These are phyloP conservation scores for Polysphondylium violaceum DNA, from an alignment of 78 protist genomes.

Conservation along the genomic window DNA sequence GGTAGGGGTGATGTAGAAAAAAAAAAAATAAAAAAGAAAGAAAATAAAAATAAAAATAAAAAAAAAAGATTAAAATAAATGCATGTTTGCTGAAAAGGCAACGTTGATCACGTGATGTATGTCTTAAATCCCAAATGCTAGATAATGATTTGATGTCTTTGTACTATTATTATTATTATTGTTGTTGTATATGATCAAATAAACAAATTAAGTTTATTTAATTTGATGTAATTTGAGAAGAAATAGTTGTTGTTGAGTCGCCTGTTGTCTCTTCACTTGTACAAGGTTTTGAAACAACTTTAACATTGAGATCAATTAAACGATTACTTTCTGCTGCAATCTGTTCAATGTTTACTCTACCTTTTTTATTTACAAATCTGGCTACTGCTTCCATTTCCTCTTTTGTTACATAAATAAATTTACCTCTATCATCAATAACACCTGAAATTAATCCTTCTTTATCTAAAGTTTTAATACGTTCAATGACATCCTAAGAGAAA, in stretches of 20 bases:
- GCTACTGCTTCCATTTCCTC: constrained; percentile 86
- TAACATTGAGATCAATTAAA: constrained; percentile 60
- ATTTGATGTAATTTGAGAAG: background rate
- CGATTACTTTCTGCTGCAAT: constrained; percentile 79
- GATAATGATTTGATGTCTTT: too few relatives aligned
- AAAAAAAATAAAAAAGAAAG: too few relatives aligned
- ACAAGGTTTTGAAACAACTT: background rate
- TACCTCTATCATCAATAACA: constrained; percentile 91
- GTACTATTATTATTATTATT: too few relatives aligned
- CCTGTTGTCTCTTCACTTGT: background rate
- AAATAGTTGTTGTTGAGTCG: background rate
- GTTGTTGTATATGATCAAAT: too few relatives aligned
- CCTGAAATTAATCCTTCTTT: constrained; percentile 84
- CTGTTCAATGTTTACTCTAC: constrained; percentile 86
- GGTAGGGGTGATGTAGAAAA: background rate
- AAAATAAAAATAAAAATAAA: too few relatives aligned
- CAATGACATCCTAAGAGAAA: constrained; percentile 51
- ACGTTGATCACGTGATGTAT: background rate
- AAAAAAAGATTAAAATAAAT: background rate
- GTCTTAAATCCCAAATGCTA: too few relatives aligned
- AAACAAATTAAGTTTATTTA: too few relatives aligned
- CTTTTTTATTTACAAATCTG: constrained; percentile 65
- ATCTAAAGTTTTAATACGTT: constrained; percentile 78
- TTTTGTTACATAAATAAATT: constrained; percentile 84
- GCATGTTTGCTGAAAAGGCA: background rate